phyloP scores from a whole-genome alignment of 208 protist species.

The Acanthamoeba rhysodes region DNA sequence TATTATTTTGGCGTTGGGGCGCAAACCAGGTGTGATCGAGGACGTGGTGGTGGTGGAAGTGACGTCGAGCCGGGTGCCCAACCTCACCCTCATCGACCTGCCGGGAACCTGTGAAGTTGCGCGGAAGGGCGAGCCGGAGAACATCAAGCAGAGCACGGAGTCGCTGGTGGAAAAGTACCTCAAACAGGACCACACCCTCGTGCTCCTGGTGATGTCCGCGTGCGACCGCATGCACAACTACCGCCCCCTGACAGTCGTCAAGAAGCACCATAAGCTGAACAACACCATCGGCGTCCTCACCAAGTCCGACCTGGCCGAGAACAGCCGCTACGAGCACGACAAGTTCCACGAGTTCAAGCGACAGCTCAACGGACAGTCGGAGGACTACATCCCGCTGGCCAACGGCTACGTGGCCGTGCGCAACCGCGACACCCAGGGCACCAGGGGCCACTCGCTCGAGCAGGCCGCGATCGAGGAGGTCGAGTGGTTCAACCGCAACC shows the following conservation, averaged over 20 bases:
- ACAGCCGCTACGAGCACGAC: not conserved
- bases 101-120: not conserved
- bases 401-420: constrained; percentile 38
- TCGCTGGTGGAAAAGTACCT: not conserved
- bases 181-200: constrained; percentile 7
- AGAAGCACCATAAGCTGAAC: not conserved
- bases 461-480: not conserved
- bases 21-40: not conserved
- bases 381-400: not conserved
- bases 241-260: not conserved
- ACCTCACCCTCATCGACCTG: constrained; percentile 44
- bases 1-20: too few relatives aligned
- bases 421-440: constrained; percentile 15
- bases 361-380: not conserved
- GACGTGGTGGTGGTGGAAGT: constrained; percentile 26
- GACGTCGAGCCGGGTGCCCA: not conserved
- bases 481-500: not conserved
- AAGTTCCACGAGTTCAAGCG: not conserved
- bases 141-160: constrained; percentile 36
- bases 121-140: not conserved
- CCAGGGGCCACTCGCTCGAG: not conserved
- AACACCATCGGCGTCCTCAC: constrained; percentile 37
- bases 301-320: constrained; percentile 32
- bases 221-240: not conserved
- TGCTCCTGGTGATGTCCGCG: not conserved